Conservation (phyloP, 192 early-diverging fungal genomes). For the Thoreauomyces humboldtii region DNA sequence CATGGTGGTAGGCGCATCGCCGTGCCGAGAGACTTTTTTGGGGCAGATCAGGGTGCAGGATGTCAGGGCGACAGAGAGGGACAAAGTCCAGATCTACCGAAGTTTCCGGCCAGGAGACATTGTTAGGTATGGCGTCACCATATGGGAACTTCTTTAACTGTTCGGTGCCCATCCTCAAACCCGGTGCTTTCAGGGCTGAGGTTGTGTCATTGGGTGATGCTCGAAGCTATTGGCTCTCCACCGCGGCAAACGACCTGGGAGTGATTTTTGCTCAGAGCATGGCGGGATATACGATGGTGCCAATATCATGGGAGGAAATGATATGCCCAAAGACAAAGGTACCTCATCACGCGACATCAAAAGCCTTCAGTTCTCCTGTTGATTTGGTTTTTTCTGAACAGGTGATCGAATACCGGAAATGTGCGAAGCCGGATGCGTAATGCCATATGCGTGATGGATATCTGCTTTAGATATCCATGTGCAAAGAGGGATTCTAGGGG, state of each 20-base stretch:
- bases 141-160: too few species aligned
- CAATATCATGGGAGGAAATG: constrained; percentile 98
- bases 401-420: constrained; percentile 85
- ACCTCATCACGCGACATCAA: not conserved
- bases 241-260: constrained; percentile 89
- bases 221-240: constrained; percentile 86
- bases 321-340: constrained; percentile 87
- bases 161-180: too few species aligned
- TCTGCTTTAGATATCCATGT: too few species aligned
- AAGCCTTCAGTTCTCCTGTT: not conserved
- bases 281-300: constrained; percentile 80
- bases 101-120: constrained; percentile 95
- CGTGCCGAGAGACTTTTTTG: constrained; percentile 62
- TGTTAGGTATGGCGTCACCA: constrained; percentile 43
- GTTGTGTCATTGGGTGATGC: constrained; percentile 92
- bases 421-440: constrained; percentile 74
- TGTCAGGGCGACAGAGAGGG: constrained; percentile 90
- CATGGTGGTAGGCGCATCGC: constrained; percentile 80
- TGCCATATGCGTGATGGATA: too few species aligned
- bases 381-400: constrained; percentile 4
- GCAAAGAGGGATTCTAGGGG: too few species aligned
- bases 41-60: constrained; percentile 91
- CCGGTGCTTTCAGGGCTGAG: too few species aligned
- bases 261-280: constrained; percentile 90
- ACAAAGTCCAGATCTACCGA: constrained; percentile 86